Percentiles rank a stretch among this genome's conserved stretches.
These are phyloP conservation scores for Penicillium carneum DNA, from an alignment of 2,329 filamentous ascomycete genomes.

Conservation along the genomic window DNA sequence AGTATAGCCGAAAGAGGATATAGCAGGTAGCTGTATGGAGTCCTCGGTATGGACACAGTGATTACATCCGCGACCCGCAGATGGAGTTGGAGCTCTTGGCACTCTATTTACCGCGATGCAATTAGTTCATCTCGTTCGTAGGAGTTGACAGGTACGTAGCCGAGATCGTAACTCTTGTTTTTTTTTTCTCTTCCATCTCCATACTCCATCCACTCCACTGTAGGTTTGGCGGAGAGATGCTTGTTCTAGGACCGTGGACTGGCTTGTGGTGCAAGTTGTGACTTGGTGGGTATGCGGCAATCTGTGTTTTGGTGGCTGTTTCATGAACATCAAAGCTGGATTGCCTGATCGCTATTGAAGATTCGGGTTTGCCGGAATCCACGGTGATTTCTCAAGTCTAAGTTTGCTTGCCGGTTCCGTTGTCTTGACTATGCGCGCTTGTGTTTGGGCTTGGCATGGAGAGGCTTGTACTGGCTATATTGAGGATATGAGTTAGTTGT, in stretches of 20 bases:
- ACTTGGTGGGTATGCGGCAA: neutral
- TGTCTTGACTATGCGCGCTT: neutral
- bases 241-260: neutral
- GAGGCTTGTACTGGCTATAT: neutral
- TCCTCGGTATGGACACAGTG: neutral
- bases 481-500: neutral
- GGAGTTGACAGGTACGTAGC: neutral
- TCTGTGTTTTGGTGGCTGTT: neutral
- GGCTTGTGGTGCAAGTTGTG: too few relatives aligned
- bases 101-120: neutral
- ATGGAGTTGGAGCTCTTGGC: slow-evolving; percentile 9
- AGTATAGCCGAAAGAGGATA: neutral
- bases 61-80: neutral
- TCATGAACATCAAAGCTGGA: neutral
- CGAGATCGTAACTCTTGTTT: neutral
- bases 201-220: slow-evolving; percentile 1
- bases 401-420: neutral
- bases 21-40: neutral
- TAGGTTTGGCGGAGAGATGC: neutral
- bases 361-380: neutral
- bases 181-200: neutral
- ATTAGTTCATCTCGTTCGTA: neutral
- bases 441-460: neutral
- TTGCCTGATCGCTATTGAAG: neutral
- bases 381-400: neutral